Percentiles rank a stretch among this genome's conserved stretches.
These are phyloP conservation scores for Wickerhamomyces subpelliculosus DNA, from an alignment of 805 yeast species.

Conservation along the genomic window DNA sequence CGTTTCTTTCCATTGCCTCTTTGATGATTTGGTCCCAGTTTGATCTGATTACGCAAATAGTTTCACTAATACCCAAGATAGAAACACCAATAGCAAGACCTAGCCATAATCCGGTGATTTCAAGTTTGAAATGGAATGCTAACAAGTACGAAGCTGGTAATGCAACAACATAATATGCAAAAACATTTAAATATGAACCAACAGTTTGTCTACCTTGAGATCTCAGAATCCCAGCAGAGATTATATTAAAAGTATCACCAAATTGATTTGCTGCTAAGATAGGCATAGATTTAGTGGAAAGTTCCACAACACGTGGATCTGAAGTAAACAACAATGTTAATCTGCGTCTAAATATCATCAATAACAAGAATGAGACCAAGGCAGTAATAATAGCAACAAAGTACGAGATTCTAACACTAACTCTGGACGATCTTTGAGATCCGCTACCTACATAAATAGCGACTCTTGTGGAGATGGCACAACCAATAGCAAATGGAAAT, in stretches of 20 bases:
- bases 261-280: conserved; percentile 59
- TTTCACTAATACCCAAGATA: conserved; percentile 43
- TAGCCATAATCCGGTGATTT: conserved; percentile 64
- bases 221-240: conserved; percentile 66
- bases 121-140: conserved; percentile 41
- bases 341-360: conserved; percentile 39
- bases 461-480: conserved; percentile 65
- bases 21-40: conserved; percentile 46
- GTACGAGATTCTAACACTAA: conserved; percentile 37
- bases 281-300: conserved; percentile 54
- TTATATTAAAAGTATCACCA: conserved; percentile 63
- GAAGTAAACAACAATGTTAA: conserved; percentile 54
- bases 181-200: conserved; percentile 63
- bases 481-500: conserved; percentile 67
- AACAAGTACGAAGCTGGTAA: conserved; percentile 58
- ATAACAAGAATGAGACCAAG: conserved; percentile 36
- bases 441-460: conserved; percentile 62
- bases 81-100: conserved; percentile 64
- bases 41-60: conserved; percentile 37
- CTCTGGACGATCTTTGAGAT: conserved; percentile 38
- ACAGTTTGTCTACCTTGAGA: conserved; percentile 72
- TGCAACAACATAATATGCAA: conserved; percentile 67
- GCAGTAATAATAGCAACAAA: conserved; percentile 45
- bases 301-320: conserved; percentile 48
- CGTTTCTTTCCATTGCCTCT: conserved; percentile 21